Percentiles rank a stretch among this genome's conserved stretches.
Evolutionary conservation across 345 rosid genomes (phyloP).

Genomic region (Hibiscus tridactylites): DNA sequence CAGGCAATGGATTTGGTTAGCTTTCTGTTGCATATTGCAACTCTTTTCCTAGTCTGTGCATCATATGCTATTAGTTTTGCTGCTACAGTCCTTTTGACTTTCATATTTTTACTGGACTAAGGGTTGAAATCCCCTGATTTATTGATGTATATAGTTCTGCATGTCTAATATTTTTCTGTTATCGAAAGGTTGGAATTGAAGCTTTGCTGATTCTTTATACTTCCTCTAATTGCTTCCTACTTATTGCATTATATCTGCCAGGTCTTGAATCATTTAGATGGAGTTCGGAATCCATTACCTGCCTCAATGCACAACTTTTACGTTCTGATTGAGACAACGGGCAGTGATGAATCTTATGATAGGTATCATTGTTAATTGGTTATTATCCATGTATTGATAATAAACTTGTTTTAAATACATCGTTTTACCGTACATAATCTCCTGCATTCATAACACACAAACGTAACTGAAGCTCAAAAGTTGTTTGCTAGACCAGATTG

Average conservation of each 20-base stretch:
- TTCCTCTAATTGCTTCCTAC: not conserved
- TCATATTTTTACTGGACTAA: conserved; percentile 7
- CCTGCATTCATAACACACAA: not conserved
- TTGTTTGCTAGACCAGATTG: not conserved
- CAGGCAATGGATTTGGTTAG: conserved; percentile 69
- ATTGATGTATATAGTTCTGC: not conserved
- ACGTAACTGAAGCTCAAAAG: not conserved
- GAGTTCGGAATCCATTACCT: conserved; percentile 79
- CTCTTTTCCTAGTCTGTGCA: not conserved
- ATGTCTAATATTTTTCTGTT: not conserved
- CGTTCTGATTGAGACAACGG: conserved; percentile 81
- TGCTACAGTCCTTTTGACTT: conserved; percentile 6
- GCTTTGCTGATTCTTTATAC: not conserved
- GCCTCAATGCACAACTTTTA: conserved; percentile 67
- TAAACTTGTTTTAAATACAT: not conserved
- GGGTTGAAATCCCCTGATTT: not conserved
- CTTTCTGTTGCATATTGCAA: conserved; percentile 1
- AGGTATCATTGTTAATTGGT: conserved; percentile 29
- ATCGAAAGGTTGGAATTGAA: not conserved
- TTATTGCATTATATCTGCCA: conserved; percentile 15
- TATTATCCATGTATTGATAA: not conserved
- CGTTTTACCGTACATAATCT: not conserved
- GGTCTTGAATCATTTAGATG: conserved; percentile 77
- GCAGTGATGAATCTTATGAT: conserved; percentile 65
- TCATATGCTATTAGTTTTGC: not conserved